Base-by-base conservation (phyloP, 2,329 filamentous ascomycete species). In the Monosporascus cannonballus region DNA sequence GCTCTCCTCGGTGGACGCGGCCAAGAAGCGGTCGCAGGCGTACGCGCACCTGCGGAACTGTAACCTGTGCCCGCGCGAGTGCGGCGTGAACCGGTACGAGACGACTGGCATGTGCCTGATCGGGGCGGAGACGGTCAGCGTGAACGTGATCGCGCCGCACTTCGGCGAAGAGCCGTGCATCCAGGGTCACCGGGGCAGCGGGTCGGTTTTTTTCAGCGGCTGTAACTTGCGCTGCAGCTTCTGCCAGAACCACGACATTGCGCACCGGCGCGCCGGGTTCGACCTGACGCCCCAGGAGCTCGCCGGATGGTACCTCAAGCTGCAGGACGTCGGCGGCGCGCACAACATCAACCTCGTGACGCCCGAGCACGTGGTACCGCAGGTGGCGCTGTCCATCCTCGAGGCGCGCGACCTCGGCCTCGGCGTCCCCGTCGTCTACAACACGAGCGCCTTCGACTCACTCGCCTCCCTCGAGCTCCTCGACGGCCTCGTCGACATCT, bases 281-380 rank as follows among this genome's bases (percentile, higher is more conserved):
- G 86, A 92, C 59, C 72, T 94, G 30, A 87, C 85, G 0, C 87
- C 89, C 0, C 87, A 92, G 67, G 81, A 91, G 65, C 78, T 96
- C 4, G 90, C 80, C 5, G 84, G 87, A 50, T 94, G 90, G 90
- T 92, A 87, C 69, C 62, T 94, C 53, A 94, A 94, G 71, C 73
- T 95, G 44, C 89, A 94, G 66, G 77, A 89, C 27, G 79, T 89
- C 2, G 90, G 89, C n/a, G 73, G 78, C 8, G 87, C 90, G n/a
- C 89, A 95, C 73, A 94, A 94, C 67, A 92, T 95, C 76, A 94
- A 96, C 67, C 81, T 93, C 22, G 81, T 95, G 53, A 95, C 89
- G 0, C 89, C 90, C 0, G 90, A 95, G 66, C 90, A 95, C 67
- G 87, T 95, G 18, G 89, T 91, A 4, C 89, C 90, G 0, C 90